Evolutionary conservation across 148 eudicot genomes (phyloP).

Genomic region (Chenopodium suecicum): DNA sequence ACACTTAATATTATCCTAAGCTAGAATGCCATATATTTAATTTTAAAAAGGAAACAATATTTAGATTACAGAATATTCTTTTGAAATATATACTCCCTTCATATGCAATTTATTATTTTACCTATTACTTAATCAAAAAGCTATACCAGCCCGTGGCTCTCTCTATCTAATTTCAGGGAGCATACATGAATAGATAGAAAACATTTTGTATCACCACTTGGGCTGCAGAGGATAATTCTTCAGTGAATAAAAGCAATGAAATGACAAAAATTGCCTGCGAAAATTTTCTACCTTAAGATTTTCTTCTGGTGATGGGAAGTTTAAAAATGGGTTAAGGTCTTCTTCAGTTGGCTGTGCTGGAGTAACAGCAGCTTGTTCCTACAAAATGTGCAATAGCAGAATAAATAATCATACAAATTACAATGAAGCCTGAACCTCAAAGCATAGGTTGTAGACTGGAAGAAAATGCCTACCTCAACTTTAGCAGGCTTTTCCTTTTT

Average conservation of each 20-base stretch:
- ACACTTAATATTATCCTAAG: no score
- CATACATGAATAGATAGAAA: not conserved
- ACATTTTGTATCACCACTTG: not conserved
- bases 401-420: conserved; percentile 5
- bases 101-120: no score
- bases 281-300: conserved; percentile 59
- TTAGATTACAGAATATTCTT: no score
- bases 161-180: no score
- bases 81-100: no score
- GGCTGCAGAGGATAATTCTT: not conserved
- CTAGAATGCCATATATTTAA: no score
- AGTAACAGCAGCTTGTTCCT: conserved; percentile 53
- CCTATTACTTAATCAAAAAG: no score
- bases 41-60: no score
- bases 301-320: conserved; percentile 85
- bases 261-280: not conserved
- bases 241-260: no score
- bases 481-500: conserved; percentile 92
- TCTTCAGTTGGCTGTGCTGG: conserved; percentile 62
- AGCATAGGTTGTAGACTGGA: not conserved
- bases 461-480: conserved; percentile 52
- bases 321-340: conserved; percentile 72
- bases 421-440: not conserved
- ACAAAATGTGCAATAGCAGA: conserved; percentile 16
- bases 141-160: no score